Percentiles rank a stretch among this genome's conserved stretches.
Conservation (phyloP, 331 rosid genomes). For the Cydonia oblonga region DNA sequence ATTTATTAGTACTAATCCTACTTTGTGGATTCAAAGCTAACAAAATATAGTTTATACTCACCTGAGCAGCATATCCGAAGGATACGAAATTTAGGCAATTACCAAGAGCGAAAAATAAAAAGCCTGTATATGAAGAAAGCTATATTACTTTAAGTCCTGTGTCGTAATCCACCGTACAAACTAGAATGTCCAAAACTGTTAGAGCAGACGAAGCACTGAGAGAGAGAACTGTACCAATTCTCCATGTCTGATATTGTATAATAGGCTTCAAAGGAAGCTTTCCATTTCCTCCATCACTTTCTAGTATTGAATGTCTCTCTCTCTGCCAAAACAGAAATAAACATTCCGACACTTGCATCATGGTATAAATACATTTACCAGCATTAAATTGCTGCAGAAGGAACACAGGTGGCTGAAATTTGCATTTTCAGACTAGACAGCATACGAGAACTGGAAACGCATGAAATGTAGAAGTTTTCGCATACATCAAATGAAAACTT, state of each 20-base stretch:
- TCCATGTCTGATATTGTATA: slow-evolving; percentile 71
- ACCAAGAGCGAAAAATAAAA: slow-evolving; percentile 73
- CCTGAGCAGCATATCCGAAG: slow-evolving; percentile 99
- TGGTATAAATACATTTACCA: background rate
- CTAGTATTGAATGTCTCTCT: slow-evolving; percentile 57
- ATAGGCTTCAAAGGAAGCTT: slow-evolving; percentile 63
- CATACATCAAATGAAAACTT: background rate
- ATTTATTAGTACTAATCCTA: background rate
- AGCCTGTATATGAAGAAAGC: slow-evolving; percentile 44
- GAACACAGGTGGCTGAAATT: background rate
- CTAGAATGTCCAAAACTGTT: slow-evolving; percentile 6
- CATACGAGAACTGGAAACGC: background rate
- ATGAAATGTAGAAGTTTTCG: background rate
- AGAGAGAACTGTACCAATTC: slow-evolving; percentile 55
- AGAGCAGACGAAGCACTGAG: slow-evolving; percentile 7
- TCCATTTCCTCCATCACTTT: slow-evolving; percentile 60
- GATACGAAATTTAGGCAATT: slow-evolving; percentile 90
- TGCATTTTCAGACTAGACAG: background rate
- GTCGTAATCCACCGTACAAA: slow-evolving; percentile 3
- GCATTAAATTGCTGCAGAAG: background rate
- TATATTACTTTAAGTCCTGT: background rate
- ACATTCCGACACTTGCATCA: background rate
- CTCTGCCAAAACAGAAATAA: slow-evolving; percentile 39
- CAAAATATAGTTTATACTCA: slow-evolving; percentile 14
- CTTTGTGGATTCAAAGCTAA: background rate